phyloP scores from a whole-genome alignment of 2,329 filamentous ascomycete genomes.

The Metarhizium album region DNA sequence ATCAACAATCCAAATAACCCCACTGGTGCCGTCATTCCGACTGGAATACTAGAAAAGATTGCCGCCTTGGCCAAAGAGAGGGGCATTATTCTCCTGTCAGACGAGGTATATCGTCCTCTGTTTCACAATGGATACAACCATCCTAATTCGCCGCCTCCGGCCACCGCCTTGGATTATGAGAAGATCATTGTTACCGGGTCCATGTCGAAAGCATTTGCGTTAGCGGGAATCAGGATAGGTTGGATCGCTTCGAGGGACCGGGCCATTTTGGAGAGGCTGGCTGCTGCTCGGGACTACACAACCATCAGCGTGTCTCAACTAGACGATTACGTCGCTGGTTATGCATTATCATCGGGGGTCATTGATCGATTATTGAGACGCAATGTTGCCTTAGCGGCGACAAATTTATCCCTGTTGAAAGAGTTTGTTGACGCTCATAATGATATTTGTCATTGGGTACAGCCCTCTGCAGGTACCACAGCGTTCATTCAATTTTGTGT shows the following conservation, averaged over 20 bases:
- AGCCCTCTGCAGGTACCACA: conserved; percentile 27
- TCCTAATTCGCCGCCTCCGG: conserved; percentile 46
- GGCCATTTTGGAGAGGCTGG: conserved; percentile 51
- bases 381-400: conserved; percentile 24
- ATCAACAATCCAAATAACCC: conserved; percentile 75
- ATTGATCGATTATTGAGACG: conserved; percentile 36
- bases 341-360: conserved; percentile 49
- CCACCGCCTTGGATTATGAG: conserved; percentile 60
- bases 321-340: conserved; percentile 68
- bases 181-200: conserved; percentile 66
- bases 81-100: conserved; percentile 57
- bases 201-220: conserved; percentile 74
- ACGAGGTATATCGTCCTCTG: conserved; percentile 77
- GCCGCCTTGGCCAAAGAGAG: conserved; percentile 51
- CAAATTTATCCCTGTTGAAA: conserved; percentile 1
- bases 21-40: conserved; percentile 60
- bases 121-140: conserved; percentile 44
- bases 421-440: neutral
- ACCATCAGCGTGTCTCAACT: conserved; percentile 78
- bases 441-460: neutral
- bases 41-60: conserved; percentile 47
- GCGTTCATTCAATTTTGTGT: conserved; percentile 62
- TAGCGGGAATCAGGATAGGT: conserved; percentile 72
- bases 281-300: conserved; percentile 65
- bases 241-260: conserved; percentile 65